Evolutionary conservation across 257 asterid species (phyloP), one percentile per base, ranked within the genome.

Genomic region (Ehretia macrophylla): DNA sequence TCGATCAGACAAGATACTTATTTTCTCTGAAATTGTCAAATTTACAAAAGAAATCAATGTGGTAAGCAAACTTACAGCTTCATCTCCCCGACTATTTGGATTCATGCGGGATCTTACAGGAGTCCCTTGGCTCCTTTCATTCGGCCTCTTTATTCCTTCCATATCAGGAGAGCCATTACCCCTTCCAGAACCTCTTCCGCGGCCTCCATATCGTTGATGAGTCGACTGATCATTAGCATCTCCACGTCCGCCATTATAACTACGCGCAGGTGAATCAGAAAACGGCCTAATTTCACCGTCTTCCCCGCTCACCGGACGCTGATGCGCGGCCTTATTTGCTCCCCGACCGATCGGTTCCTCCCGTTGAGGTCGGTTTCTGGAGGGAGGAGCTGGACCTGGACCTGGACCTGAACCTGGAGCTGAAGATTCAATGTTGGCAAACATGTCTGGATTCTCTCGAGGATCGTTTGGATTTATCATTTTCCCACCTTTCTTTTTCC

Each of bases 391-490:
- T 10, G 47, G 47, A 42, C 35, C 35, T 6, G 70, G 66, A 58
- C 70, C 48, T 11, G 61, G 62, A 38, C 70, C 52, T 1, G 85
- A 47, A 16, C 75, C 68, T 32, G 67, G 60, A 8, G 56, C 13
- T n/a, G n/a, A n/a, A n/a, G 14, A 38, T 38, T 6, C 44, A 38
- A 38, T 38, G 4, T 42, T 68, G 3, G 67, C 75, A 59, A 83
- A 84, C 85, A 81, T 63, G 4, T 76, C 88, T 0, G 92, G 87
- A 75, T 84, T 74, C 58, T 86, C 83, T 64, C 64, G 60, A 6
- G 97, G 97, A 54, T 90, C 95, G 37, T 86, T 90, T 5, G 95
- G 97, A 57, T 90, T 90, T 20, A 83, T 77, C 68, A 78, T 73
- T 68, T 84, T 86, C 65, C 86, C 95, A 19, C 90, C 92, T 68